Percentiles rank a stretch among this genome's conserved stretches.
Evolutionary conservation across 192 early-diverging fungal genomes (phyloP).

Genomic region (Gigaspora rosea): DNA sequence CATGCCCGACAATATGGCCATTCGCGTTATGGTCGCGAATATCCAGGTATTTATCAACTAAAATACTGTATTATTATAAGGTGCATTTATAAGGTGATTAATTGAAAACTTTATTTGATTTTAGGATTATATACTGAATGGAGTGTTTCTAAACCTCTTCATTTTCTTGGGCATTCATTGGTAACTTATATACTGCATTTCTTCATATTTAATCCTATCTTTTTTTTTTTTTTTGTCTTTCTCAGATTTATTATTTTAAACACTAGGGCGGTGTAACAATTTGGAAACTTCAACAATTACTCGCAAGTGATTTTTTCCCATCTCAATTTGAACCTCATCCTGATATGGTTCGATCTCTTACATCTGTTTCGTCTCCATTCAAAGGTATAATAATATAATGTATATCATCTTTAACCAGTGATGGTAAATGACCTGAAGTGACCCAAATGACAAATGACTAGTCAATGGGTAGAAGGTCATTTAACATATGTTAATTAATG

Average conservation of each 20-base stretch:
- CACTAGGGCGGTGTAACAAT: slow-evolving; percentile 18
- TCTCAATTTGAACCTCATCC: neutral
- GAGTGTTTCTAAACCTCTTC: slow-evolving; percentile 24
- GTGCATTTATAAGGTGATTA: too few species aligned
- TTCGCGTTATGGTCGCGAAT: slow-evolving; percentile 26
- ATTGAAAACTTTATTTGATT: neutral
- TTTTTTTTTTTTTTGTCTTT: neutral
- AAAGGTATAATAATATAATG: neutral
- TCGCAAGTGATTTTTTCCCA: slow-evolving; percentile 2
- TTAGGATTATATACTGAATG: slow-evolving; percentile 29
- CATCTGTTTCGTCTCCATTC: slow-evolving; percentile 12
- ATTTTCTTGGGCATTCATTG: slow-evolving; percentile 28
- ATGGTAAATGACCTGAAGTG: too few species aligned
- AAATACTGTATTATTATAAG: too few species aligned
- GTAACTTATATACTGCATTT: neutral
- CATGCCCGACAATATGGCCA: slow-evolving; percentile 20
- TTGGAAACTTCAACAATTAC: slow-evolving; percentile 28
- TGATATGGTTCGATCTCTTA: slow-evolving; percentile 22
- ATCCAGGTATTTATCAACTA: neutral
- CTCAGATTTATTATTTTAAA: neutral
- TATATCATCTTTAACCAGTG: too few species aligned
- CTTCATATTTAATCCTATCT: neutral
- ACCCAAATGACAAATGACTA: too few species aligned
- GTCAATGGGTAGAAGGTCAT: too few species aligned
- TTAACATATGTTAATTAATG: too few species aligned